Percentiles rank a stretch among this genome's conserved stretches.
Evolutionary conservation across 257 asterid genomes (phyloP).

Genomic region (Solanum medicagineum): DNA sequence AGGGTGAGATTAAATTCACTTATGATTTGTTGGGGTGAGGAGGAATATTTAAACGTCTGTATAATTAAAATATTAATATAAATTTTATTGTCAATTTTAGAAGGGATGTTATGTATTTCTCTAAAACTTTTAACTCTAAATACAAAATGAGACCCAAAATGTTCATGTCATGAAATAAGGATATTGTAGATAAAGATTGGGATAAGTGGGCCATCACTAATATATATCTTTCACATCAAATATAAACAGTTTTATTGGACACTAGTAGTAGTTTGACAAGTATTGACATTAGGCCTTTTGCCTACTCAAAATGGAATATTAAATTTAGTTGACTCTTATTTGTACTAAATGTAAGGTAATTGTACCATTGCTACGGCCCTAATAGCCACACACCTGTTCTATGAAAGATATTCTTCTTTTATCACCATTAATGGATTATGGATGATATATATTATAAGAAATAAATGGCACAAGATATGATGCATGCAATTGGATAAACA

Average conservation of each 20-base stretch:
- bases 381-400: neutral
- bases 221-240: neutral
- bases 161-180: neutral
- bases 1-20: too few species aligned
- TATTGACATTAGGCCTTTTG: neutral
- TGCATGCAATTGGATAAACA: neutral
- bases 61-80: too few species aligned
- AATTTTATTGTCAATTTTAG: too few species aligned
- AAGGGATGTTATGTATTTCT: too few species aligned
- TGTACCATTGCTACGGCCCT: neutral
- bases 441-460: too few species aligned
- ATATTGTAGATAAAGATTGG: neutral
- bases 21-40: too few species aligned
- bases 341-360: neutral
- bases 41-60: too few species aligned
- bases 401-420: neutral
- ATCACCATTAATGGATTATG: neutral
- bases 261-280: neutral
- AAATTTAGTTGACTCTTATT: neutral
- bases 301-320: slow-evolving; percentile 12
- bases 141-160: neutral
- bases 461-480: neutral
- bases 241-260: neutral
- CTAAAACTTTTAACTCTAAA: neutral
- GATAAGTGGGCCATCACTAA: neutral